Conservation (phyloP, 2,329 filamentous ascomycete genomes). For the Seiridium unicorne region DNA sequence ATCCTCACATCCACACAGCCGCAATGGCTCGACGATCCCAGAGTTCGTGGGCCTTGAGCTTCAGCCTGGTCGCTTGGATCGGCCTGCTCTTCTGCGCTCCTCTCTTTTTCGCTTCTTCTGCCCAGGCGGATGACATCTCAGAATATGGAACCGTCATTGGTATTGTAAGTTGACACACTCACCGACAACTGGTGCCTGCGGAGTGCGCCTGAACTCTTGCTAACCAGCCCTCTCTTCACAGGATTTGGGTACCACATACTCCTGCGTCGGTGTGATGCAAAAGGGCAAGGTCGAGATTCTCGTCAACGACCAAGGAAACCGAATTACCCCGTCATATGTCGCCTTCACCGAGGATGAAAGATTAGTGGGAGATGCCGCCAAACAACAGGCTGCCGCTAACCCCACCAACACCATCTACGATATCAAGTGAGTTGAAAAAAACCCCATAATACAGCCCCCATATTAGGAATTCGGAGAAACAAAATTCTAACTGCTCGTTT, state of each 20-base stretch:
- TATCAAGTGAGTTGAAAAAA: conserved; percentile 67
- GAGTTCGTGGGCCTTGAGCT: conserved; percentile 71
- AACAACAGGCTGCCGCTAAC: conserved; percentile 89
- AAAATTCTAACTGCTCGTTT: conserved; percentile 27
- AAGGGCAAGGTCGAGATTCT: conserved; percentile 94
- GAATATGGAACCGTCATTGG: conserved; percentile 88
- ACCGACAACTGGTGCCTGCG: background rate
- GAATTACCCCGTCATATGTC: conserved; percentile 93
- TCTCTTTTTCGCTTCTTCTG: conserved; percentile 79
- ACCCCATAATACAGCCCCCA: conserved; percentile 15
- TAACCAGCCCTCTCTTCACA: conserved; percentile 19
- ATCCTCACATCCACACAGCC: conserved; percentile 7
- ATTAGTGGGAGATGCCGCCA: conserved; percentile 94
- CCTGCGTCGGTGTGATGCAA: conserved; percentile 93
- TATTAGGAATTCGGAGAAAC: background rate
- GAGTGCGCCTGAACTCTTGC: background rate
- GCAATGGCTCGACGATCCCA: conserved; percentile 57
- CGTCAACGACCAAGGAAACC: conserved; percentile 95
- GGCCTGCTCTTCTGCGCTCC: conserved; percentile 79
- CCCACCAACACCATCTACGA: conserved; percentile 75
- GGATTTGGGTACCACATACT: conserved; percentile 86
- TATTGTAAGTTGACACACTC: conserved; percentile 59
- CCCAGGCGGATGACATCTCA: conserved; percentile 69
- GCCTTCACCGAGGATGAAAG: conserved; percentile 97
- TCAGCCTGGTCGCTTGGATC: conserved; percentile 91